Base-by-base conservation (phyloP, 495 filamentous ascomycete species). In the Podospora appendiculata region DNA sequence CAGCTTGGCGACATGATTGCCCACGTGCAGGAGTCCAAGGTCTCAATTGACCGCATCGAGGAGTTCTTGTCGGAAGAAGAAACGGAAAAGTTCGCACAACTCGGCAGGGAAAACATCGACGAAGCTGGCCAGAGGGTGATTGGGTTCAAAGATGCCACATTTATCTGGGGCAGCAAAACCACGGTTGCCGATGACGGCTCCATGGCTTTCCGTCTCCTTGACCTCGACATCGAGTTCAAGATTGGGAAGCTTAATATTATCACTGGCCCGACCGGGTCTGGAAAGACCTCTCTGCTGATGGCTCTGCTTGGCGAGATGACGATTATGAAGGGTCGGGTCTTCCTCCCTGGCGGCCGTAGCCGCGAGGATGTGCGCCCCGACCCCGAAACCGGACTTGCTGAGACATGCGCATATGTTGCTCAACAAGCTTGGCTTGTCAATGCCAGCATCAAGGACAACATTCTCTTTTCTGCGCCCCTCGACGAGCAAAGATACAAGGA, bases 1-100 rank as follows among this genome's bases (percentile, higher is more conserved):
- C 94, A 97, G 63, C 77, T 99, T 5, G 94, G 94, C 43, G 94
- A 99, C 64, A 99, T 99, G 94, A 82, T 99, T 62, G 95, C 94
- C 36, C 95, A 96, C 64, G 91, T 99, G 8, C 90, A 96, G 70
- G 94, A 99, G 70, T 89, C 90, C 9, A 93, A 94, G 72, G 94
- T 99, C 33, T 97, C 94, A 1, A 80, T 99, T 43, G 91, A 95
- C 62, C 90, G 94, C 70, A 89, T 99, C 16, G 93, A 99, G 61
- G 87, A 95, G 56, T 99, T 95, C 64, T 67, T 99, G 48, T 85
- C 81, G 49, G 94, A 99, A 63, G 88, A 95, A 19, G 94, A 99
- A 69, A 97, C 93, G 0, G 89, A 93, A 52, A 99, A 99, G 66
- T 96, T 95, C 59, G 75, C 77, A n/a, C 94, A 96, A 61, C 77